Evolutionary conservation across 2,329 filamentous ascomycete species (phyloP), one percentile per base, ranked within the genome.

Genomic region (Cercospora citrullina): DNA sequence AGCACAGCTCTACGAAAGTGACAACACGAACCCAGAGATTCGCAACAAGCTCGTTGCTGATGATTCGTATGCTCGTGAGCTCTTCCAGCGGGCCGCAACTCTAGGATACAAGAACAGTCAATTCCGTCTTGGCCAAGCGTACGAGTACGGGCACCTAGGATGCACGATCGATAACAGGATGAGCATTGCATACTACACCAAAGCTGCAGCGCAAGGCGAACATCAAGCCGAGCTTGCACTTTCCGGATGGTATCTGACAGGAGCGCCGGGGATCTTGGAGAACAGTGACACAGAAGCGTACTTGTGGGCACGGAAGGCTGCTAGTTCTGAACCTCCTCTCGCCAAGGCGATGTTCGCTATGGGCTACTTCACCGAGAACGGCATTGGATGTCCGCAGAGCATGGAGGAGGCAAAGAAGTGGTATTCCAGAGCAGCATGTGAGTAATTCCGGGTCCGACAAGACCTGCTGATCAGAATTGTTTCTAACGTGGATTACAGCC

Each of bases 271-370:
- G 0, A 92, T 98, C 8, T 82, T 99, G 63, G 89, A 91, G 75
- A 94, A 97, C 79, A 96, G 90, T 77, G 95, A 99, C 75, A 96
- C 92, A 0, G 95, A 99, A 79, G 95, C 95, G 0, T 99, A 97
- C 78, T 86, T 99, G 2, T 99, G 95, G 95, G 94, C 95, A 10
- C 86, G 94, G 23, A 98, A 97, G 80, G 94, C 95, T 1, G 95
- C 95, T 0, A 88, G 90, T 71, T 91, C 93, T 16, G 70, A 70
- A 64, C 82, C 82, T 12, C 82, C 83, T 2, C 81, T 97, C 42
- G 89, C 93, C 7, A 99, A 98, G 83, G 95, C 95, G 0, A 92
- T 98, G 81, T 98, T 97, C 81, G 95, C 94, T 0, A 97, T 99
- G 91, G 95, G 95, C 0, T 97, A 98, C 81, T 97, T 96, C 77